Percentiles rank a stretch among this genome's conserved stretches.
These are phyloP conservation scores for Neofusicoccum umdonicola DNA, from an alignment of 2,329 filamentous ascomycete genomes.

Conservation along the genomic window DNA sequence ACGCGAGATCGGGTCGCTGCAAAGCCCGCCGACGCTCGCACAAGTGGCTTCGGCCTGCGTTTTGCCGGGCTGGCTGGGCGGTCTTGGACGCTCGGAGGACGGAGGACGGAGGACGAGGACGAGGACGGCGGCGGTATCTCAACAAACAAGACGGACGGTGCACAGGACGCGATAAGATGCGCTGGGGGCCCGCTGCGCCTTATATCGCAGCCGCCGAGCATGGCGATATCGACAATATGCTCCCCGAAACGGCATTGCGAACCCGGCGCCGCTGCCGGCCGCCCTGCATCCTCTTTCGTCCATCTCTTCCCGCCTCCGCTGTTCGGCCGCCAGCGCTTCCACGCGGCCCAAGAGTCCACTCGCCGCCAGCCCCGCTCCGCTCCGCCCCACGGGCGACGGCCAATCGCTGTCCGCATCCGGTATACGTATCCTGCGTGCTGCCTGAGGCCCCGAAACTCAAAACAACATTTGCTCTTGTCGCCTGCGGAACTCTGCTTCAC, in stretches of 20 bases:
- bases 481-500: neutral
- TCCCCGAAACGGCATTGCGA: constrained; percentile 5
- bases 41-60: neutral
- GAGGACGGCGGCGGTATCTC: neutral
- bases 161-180: neutral
- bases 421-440: constrained; percentile 2
- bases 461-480: neutral
- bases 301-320: constrained; percentile 4
- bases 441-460: neutral
- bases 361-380: neutral
- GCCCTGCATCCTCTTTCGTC: neutral
- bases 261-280: neutral
- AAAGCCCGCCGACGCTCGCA: neutral
- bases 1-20: constrained; percentile 10
- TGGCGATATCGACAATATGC: constrained; percentile 7
- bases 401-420: constrained; percentile 6
- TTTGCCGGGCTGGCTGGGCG: neutral
- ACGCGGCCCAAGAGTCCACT: too few relatives aligned
- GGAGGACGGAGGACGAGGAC: too few relatives aligned
- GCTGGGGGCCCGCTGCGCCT: too few relatives aligned
- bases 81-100: neutral
- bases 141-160: neutral
- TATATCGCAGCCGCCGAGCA: neutral
- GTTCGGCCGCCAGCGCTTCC: neutral
- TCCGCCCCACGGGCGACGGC: neutral